Conservation (phyloP, 306 rosid genomes). For the Citrullus amarus region DNA sequence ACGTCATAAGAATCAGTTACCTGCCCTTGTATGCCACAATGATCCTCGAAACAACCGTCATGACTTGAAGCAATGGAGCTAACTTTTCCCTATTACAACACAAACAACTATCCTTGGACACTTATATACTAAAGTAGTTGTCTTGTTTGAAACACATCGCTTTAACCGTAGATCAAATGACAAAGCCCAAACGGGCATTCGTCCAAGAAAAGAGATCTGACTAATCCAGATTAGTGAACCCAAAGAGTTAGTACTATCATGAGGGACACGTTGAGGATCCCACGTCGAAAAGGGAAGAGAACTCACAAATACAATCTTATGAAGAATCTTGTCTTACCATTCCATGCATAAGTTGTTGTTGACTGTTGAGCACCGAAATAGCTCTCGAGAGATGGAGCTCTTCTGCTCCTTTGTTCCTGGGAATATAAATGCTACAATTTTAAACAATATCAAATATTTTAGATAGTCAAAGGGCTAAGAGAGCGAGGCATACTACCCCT, state of each 20-base stretch:
- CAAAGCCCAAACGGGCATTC: too few species aligned
- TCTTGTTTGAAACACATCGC: background rate
- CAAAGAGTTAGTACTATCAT: too few species aligned
- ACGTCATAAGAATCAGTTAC: slow-evolving; percentile 9
- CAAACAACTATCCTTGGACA: background rate
- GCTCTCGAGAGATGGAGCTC: slow-evolving; percentile 26
- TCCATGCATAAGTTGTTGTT: slow-evolving; percentile 22
- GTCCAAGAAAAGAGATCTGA: too few species aligned
- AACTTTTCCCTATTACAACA: slow-evolving; percentile 12
- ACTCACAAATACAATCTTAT: too few species aligned
- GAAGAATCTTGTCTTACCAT: slow-evolving; percentile 18
- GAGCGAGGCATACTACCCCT: slow-evolving; percentile 15
- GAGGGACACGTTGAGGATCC: too few species aligned
- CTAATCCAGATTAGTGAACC: too few species aligned
- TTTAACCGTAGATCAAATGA: background rate
- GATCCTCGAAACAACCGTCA: slow-evolving; percentile 14
- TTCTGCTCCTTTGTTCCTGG: slow-evolving; percentile 25
- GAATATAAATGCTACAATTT: slow-evolving; percentile 3
- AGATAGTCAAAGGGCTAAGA: background rate
- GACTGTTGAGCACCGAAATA: slow-evolving; percentile 21
- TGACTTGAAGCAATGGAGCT: slow-evolving; percentile 16
- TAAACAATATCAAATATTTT: background rate
- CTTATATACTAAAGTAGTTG: background rate
- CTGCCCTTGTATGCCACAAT: slow-evolving; percentile 13
- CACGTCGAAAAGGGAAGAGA: too few species aligned